Base-by-base conservation (phyloP, 2,329 filamentous ascomycete species). In the Teratosphaeria epicoccoides region DNA sequence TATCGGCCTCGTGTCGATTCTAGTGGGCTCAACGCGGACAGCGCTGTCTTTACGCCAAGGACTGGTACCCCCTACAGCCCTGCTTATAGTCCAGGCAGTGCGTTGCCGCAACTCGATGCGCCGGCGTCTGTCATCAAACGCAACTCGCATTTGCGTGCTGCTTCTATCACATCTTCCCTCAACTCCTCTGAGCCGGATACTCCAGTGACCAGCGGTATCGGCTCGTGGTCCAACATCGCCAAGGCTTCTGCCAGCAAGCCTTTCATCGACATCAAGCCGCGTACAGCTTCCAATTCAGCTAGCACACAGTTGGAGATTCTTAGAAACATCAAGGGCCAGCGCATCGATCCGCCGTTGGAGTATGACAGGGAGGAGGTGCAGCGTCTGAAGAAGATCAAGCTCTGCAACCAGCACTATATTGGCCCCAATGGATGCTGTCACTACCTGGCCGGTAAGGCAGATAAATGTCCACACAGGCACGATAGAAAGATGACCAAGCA, bases 391-490 rank as follows among this genome's bases (percentile, higher is more conserved):
- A 79, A 77, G 64, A 65, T 82, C 55, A 83, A 83, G 62, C 66
- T 82, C 52, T 83, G 81, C 70, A 83, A 83, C 59, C 75, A 80
- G 52, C 74, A 79, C 61, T 82, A 77, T 60, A 70, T 84, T 23
- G 74, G 79, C 43, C 23, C 25, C 20, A 71, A 73, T 25, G 77
- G 79, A 56, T 63, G 61, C 58, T 83, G 80, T 57, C 75, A 78
- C 4, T 79, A 76, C 57, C 54, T 59, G 17, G 73, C 73, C 43
- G 70, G 72, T 14, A 62, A 62, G 24, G 71, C 72, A 43, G 70
- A 72, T 17, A 64, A 65, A 14, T 84, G 81, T 60, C 77, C 77
- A 7, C 79, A 83, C 63, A 67, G 73, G 28, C 76, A 79, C 57
- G 61, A 67, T n/a, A 75, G 76, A 62, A 74, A 76, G 53, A 70